phyloP scores from a whole-genome alignment of 164 flowering plant genomes.

The Vitis cinerea region DNA sequence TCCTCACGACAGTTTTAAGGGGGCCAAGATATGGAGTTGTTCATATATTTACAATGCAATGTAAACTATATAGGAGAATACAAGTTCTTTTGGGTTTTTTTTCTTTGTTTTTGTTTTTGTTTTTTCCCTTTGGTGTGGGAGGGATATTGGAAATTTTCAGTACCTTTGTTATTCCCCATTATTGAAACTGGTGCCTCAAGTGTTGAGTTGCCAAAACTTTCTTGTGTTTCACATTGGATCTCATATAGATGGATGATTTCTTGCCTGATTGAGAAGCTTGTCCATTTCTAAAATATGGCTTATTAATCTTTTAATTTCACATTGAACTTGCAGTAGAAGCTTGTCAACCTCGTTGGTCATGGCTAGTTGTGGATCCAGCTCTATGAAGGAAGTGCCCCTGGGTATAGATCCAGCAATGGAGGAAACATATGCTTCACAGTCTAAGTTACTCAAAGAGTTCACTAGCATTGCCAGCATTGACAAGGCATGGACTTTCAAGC shows the following conservation, averaged over 20 bases:
- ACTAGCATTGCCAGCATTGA: slow-evolving; percentile 59
- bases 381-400: slow-evolving; percentile 33
- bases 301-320: slow-evolving; percentile 1
- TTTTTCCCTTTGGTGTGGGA: slow-evolving; percentile 6
- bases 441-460: slow-evolving; percentile 75
- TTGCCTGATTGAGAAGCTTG: too few species aligned
- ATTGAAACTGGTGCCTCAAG: too few species aligned
- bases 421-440: slow-evolving; percentile 68
- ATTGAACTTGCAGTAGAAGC: slow-evolving; percentile 25
- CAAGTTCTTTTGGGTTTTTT: not conserved
- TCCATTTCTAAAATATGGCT: too few species aligned
- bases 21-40: too few species aligned
- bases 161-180: too few species aligned
- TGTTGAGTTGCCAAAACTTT: too few species aligned
- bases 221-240: too few species aligned
- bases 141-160: too few species aligned
- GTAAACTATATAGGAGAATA: too few species aligned
- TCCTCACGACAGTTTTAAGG: too few species aligned
- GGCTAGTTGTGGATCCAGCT: slow-evolving; percentile 41
- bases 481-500: slow-evolving; percentile 76
- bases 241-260: too few species aligned
- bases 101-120: not conserved
- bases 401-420: slow-evolving; percentile 51
- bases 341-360: slow-evolving; percentile 33
- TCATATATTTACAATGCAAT: too few species aligned